Evolutionary conservation across 1,284 basidiomycete genomes (phyloP).

Genomic region (Phenoliferia sp.): DNA sequence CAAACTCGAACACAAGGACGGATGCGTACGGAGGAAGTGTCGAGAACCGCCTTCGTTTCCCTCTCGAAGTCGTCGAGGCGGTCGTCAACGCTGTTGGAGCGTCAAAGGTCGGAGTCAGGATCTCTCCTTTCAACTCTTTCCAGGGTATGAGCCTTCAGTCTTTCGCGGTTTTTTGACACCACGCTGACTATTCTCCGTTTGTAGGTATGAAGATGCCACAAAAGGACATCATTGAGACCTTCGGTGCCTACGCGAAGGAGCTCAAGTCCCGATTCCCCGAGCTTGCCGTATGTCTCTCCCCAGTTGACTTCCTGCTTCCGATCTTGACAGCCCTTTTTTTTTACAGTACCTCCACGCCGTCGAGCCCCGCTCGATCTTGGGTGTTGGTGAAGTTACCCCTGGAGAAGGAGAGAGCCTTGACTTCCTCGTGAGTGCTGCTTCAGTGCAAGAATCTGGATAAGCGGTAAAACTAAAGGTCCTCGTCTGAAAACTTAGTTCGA

Average conservation of each 20-base stretch:
- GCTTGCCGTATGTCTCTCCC: constrained; percentile 6
- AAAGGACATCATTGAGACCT: constrained; percentile 39
- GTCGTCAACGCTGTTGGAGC: constrained; percentile 51
- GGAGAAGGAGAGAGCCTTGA: neutral
- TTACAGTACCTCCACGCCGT: neutral
- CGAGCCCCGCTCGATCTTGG: neutral
- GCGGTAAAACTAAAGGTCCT: too few relatives aligned
- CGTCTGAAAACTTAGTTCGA: neutral
- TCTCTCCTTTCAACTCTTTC: constrained; percentile 49
- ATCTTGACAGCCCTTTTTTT: neutral
- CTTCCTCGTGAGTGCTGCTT: too few relatives aligned
- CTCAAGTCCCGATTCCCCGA: constrained; percentile 47
- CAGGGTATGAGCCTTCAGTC: constrained; percentile 2
- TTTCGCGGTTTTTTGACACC: neutral
- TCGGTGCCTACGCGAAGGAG: constrained; percentile 35
- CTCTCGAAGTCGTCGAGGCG: constrained; percentile 52
- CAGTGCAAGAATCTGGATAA: too few relatives aligned
- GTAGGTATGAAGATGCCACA: constrained; percentile 18
- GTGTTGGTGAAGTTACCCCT: neutral
- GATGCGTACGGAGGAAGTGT: constrained; percentile 58
- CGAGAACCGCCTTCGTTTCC: constrained; percentile 54
- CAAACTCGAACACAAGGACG: constrained; percentile 51
- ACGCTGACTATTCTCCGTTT: neutral
- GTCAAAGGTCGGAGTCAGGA: constrained; percentile 51
- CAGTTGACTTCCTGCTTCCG: neutral